These are phyloP conservation scores for Phoenix roebelenii DNA, from an alignment of 176 grass and related monocot species.

Conservation along the genomic window DNA sequence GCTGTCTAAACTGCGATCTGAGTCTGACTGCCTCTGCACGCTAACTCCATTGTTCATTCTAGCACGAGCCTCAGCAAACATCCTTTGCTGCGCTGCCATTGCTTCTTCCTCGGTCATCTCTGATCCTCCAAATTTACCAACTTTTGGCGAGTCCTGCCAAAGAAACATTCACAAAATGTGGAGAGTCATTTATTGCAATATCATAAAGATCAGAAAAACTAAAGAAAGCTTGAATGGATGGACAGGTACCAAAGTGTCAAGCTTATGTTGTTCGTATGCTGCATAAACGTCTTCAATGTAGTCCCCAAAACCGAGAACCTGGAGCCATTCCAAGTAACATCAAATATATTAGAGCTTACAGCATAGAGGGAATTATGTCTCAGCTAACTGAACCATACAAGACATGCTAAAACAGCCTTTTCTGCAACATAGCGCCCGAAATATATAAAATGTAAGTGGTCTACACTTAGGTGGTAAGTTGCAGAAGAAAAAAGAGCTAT, in stretches of 20 bases:
- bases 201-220: too few species aligned
- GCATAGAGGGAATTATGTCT: background rate
- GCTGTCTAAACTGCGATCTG: conserved; percentile 31
- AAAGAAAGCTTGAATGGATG: too few species aligned
- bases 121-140: conserved; percentile 61
- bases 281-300: conserved; percentile 91
- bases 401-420: too few species aligned
- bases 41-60: conserved; percentile 83
- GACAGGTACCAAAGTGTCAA: conserved; percentile 78
- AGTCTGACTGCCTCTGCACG: conserved; percentile 42
- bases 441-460: too few species aligned
- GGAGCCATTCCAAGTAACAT: background rate
- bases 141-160: conserved; percentile 91
- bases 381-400: background rate
- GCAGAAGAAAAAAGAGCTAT: too few species aligned
- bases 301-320: conserved; percentile 96
- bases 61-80: conserved; percentile 97
- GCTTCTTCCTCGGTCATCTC: conserved; percentile 99
- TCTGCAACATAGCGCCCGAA: too few species aligned
- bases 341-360: background rate
- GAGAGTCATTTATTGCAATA: background rate
- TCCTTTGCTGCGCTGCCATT: conserved; percentile 87
- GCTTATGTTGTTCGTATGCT: conserved; percentile 95
- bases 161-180: background rate
- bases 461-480: too few species aligned